Conservation (phyloP, 768 basidiomycete genomes). For the Phlegmacium glaucopus region DNA sequence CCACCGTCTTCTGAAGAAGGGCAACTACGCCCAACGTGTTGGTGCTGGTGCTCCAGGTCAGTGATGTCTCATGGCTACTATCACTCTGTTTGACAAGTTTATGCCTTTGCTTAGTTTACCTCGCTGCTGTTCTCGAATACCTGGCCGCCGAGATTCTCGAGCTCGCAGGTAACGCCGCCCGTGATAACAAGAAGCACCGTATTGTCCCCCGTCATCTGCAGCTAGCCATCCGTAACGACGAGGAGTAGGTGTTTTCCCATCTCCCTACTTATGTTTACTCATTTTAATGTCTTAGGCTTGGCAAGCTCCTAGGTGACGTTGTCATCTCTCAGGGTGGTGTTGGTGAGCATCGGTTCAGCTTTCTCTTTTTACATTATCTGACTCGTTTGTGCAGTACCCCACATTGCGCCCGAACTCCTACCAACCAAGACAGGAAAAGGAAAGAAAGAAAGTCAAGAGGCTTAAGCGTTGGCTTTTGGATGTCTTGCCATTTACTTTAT, state of each 20-base stretch:
- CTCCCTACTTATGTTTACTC: neutral
- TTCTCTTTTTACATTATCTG: neutral
- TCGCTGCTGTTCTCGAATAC: constrained; percentile 89
- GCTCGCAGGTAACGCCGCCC: constrained; percentile 83
- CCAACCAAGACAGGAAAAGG: constrained; percentile 37
- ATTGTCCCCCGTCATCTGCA: constrained; percentile 92
- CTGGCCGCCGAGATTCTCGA: constrained; percentile 93
- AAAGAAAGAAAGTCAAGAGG: constrained; percentile 25
- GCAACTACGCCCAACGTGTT: constrained; percentile 85
- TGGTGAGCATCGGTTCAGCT: constrained; percentile 20
- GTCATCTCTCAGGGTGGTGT: constrained; percentile 93
- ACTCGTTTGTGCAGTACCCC: constrained; percentile 20
- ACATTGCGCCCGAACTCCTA: constrained; percentile 37
- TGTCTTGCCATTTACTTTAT: constrained; percentile 9
- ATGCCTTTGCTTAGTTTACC: constrained; percentile 61
- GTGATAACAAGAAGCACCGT: constrained; percentile 88
- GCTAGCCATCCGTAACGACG: constrained; percentile 89
- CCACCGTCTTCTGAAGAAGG: constrained; percentile 83
- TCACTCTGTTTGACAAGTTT: neutral
- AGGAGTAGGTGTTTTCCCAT: constrained; percentile 48
- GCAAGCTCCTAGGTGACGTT: constrained; percentile 80
- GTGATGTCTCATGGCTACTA: constrained; percentile 13
- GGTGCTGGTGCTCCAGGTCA: constrained; percentile 83
- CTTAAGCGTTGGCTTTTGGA: constrained; percentile 8
- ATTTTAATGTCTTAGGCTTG: constrained; percentile 41